Conservation (phyloP, 2,329 filamentous ascomycete genomes). For the Daldinia sp. region DNA sequence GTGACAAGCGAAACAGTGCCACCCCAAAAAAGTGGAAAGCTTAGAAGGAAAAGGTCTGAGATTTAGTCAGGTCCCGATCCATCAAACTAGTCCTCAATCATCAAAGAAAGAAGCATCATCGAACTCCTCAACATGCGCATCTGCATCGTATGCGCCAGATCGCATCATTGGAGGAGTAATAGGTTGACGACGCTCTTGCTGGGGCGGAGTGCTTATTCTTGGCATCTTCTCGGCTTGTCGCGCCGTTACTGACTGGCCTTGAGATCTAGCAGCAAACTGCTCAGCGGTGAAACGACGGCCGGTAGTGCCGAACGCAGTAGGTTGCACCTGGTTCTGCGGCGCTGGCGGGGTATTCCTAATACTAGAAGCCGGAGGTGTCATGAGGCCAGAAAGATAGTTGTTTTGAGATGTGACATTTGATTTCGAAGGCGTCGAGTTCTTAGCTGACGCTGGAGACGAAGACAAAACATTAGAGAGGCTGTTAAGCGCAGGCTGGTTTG, state of each 20-base stretch:
- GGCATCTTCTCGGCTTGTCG: slow-evolving; percentile 53
- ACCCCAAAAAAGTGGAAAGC: slow-evolving; percentile 15
- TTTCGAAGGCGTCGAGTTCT: slow-evolving; percentile 68
- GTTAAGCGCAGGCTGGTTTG: slow-evolving; percentile 60
- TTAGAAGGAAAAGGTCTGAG: neutral
- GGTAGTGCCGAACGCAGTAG: slow-evolving; percentile 68
- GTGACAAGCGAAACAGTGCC: slow-evolving; percentile 21
- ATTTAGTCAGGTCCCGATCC: neutral
- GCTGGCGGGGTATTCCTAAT: slow-evolving; percentile 67
- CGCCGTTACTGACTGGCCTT: slow-evolving; percentile 46
- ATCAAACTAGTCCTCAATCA: slow-evolving; percentile 46
- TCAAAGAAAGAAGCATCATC: slow-evolving; percentile 68
- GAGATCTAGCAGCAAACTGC: slow-evolving; percentile 53
- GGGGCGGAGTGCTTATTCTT: slow-evolving; percentile 54
- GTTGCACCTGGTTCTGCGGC: slow-evolving; percentile 55
- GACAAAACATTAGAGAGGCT: slow-evolving; percentile 57
- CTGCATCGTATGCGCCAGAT: slow-evolving; percentile 65
- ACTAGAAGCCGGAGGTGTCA: slow-evolving; percentile 87
- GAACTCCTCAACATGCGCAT: slow-evolving; percentile 67
- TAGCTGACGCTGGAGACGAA: slow-evolving; percentile 53
- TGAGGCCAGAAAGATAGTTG: slow-evolving; percentile 76
- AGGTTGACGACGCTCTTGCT: slow-evolving; percentile 52
- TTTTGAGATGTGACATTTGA: slow-evolving; percentile 60
- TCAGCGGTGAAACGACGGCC: slow-evolving; percentile 65
- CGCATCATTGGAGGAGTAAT: slow-evolving; percentile 71